These are phyloP conservation scores for Hypericum perforatum DNA, from an alignment of 345 rosid genomes.

Conservation along the genomic window DNA sequence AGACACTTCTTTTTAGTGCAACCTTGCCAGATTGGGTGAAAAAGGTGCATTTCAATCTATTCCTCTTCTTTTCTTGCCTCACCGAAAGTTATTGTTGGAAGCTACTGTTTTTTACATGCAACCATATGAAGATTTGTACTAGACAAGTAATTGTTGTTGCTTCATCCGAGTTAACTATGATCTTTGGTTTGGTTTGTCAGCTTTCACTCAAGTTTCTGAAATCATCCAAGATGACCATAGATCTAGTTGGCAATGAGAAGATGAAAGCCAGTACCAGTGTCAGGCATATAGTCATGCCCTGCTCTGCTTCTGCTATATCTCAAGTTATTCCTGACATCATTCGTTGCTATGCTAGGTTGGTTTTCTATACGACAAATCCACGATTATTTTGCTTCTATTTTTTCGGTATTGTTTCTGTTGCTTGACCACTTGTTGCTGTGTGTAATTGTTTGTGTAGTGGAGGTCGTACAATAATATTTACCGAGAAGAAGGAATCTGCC, in stretches of 20 bases:
- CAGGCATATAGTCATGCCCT: conserved; percentile 79
- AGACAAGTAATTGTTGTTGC: neutral
- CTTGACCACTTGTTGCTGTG: neutral
- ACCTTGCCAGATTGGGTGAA: conserved; percentile 89
- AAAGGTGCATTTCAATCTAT: conserved; percentile 36
- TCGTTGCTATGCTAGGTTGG: conserved; percentile 83
- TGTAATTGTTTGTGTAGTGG: conserved; percentile 45
- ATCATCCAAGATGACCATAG: conserved; percentile 61
- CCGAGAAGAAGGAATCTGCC: conserved; percentile 81
- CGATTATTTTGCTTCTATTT: neutral
- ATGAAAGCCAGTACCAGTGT: conserved; percentile 95
- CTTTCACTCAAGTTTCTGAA: conserved; percentile 69
- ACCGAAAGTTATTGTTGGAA: neutral
- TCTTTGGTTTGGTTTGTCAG: conserved; percentile 27
- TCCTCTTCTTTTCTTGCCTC: neutral
- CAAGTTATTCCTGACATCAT: conserved; percentile 86
- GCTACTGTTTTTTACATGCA: neutral
- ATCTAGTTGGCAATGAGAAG: conserved; percentile 95
- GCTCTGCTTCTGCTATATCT: conserved; percentile 56
- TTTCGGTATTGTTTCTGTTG: neutral
- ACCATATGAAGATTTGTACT: too few relatives aligned
- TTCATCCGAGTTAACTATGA: neutral
- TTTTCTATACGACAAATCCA: conserved; percentile 1
- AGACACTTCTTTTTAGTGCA: conserved; percentile 98
- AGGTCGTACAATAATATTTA: conserved; percentile 82